Evolutionary conservation across 176 grass and related monocot species (phyloP).

Genomic region (Chloris gayana): DNA sequence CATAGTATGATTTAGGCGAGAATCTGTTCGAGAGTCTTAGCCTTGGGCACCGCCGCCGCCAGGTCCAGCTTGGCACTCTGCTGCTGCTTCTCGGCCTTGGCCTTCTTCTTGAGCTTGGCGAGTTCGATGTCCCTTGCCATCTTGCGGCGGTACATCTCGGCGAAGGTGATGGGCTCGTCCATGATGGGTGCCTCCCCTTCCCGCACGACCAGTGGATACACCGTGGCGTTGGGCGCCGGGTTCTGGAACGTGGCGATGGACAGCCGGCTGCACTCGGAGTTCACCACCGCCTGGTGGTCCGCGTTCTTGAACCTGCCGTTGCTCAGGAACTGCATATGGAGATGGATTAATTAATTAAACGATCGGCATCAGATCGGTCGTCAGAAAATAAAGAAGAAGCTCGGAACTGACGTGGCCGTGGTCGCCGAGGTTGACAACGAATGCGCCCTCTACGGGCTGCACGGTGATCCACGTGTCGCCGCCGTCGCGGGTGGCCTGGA

Average conservation of each 20-base stretch:
- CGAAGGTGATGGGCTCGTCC: slow-evolving; percentile 76
- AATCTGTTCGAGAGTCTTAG: slow-evolving; percentile 57
- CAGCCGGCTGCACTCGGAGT: slow-evolving; percentile 69
- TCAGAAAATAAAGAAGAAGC: too few species aligned
- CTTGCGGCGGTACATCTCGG: slow-evolving; percentile 90
- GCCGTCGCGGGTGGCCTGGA: slow-evolving; percentile 90
- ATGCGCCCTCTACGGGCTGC: slow-evolving; percentile 64
- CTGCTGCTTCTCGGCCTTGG: slow-evolving; percentile 34
- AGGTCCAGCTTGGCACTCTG: neutral
- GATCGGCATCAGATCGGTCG: too few species aligned
- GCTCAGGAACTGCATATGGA: slow-evolving; percentile 62
- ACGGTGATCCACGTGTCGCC: slow-evolving; percentile 89
- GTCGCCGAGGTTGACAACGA: slow-evolving; percentile 97
- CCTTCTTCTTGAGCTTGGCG: slow-evolving; percentile 80
- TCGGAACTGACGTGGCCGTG: slow-evolving; percentile 78
- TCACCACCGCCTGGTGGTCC: slow-evolving; percentile 92
- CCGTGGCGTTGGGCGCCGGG: slow-evolving; percentile 70
- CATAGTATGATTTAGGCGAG: slow-evolving; percentile 40
- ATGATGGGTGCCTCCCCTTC: slow-evolving; percentile 80
- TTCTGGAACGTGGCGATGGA: slow-evolving; percentile 94
- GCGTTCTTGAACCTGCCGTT: slow-evolving; percentile 96
- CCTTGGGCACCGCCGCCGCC: slow-evolving; percentile 26
- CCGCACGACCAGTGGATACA: slow-evolving; percentile 76
- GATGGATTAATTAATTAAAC: too few species aligned
- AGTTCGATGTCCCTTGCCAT: slow-evolving; percentile 76